Percentiles rank a stretch among this genome's conserved stretches.
phyloP scores from a whole-genome alignment of 2,329 filamentous ascomycete species.

The Talaromyces sp. region DNA sequence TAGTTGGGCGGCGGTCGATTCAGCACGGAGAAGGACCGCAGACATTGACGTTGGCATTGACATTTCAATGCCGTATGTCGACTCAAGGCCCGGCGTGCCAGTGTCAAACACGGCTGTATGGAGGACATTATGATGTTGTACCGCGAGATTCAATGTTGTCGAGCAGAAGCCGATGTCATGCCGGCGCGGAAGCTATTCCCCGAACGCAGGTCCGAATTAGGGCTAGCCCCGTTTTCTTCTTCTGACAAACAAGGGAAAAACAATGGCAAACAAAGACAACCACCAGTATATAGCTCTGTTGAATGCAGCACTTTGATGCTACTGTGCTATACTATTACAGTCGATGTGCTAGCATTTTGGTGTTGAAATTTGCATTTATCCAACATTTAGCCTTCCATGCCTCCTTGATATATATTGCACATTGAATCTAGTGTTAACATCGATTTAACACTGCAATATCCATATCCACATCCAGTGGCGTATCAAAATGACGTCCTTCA shows the following conservation, averaged over 20 bases:
- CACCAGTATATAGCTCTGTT: not conserved
- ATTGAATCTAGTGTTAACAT: not conserved
- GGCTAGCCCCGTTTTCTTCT: not conserved
- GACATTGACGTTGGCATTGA: not conserved
- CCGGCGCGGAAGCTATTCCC: not conserved
- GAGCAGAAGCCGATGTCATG: not conserved
- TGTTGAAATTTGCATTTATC: not conserved
- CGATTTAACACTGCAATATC: not conserved
- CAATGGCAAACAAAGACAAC: not conserved
- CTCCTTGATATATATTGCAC: not conserved
- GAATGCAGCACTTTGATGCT: not conserved
- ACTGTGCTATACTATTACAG: not conserved
- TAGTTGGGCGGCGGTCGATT: slow-evolving; percentile 84
- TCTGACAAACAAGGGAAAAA: not conserved
- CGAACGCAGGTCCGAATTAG: not conserved
- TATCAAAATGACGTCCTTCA: slow-evolving; percentile 3
- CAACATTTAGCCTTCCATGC: not conserved
- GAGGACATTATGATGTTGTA: not conserved
- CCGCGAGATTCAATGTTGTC: not conserved
- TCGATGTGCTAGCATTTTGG: not conserved
- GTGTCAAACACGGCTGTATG: not conserved
- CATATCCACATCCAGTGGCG: not conserved
- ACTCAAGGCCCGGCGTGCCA: not conserved
- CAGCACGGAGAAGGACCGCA: slow-evolving; percentile 68
- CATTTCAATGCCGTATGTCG: not conserved